Evolutionary conservation across 441 rosid genomes (phyloP).

Genomic region (Bocquillonia castaneifolia): DNA sequence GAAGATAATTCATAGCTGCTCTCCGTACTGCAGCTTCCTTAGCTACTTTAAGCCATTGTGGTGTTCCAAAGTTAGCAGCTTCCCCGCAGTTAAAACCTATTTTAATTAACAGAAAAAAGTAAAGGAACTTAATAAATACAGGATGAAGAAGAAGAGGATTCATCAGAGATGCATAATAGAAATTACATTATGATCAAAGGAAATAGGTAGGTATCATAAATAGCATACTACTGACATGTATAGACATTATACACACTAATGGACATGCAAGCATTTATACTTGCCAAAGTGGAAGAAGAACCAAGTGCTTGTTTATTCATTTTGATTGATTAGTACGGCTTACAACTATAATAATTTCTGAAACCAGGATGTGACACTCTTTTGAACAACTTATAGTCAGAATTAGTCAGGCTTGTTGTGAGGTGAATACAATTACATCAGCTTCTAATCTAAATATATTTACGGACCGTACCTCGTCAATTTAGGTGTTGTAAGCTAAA

Average conservation of each 20-base stretch:
- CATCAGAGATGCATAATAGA: background rate
- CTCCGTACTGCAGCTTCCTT: slow-evolving; percentile 99
- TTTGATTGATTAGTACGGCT: background rate
- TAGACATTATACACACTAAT: background rate
- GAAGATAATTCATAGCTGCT: slow-evolving; percentile 99
- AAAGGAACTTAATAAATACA: slow-evolving; percentile 13
- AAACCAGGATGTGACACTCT: background rate
- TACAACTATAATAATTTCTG: background rate
- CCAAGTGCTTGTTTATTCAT: background rate
- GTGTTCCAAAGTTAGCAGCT: slow-evolving; percentile 99
- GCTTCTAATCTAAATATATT: too few relatives aligned
- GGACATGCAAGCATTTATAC: background rate
- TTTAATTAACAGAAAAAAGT: slow-evolving; percentile 11
- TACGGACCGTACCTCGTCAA: background rate
- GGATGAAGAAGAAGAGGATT: background rate
- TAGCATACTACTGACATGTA: background rate
- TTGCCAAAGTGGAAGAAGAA: background rate
- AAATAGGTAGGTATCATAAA: background rate
- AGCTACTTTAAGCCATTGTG: slow-evolving; percentile 95
- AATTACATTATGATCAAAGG: background rate
- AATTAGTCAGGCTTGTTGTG: background rate
- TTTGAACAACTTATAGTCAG: background rate
- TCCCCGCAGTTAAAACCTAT: slow-evolving; percentile 98
- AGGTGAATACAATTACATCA: background rate
- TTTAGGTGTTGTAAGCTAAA: background rate